Evolutionary conservation across 495 filamentous ascomycete genomes (phyloP).

Genomic region (Hypoxylon lienhwacheense): DNA sequence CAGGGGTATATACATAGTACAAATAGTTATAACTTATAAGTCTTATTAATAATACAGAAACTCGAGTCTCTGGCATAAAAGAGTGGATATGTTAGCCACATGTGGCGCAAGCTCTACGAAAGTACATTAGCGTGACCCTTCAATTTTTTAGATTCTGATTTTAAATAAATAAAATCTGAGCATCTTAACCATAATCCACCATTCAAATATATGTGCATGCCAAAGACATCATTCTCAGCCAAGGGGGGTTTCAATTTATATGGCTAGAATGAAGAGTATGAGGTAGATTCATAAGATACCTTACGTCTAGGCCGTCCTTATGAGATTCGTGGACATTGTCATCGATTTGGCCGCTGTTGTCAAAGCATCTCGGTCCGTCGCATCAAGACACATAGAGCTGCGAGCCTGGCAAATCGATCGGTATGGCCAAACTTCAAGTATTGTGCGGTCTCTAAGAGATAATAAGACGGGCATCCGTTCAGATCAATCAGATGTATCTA

Average conservation of each 20-base stretch:
- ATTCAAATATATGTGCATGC: too few species aligned
- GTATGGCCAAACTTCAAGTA: slow-evolving; percentile 74
- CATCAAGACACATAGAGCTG: slow-evolving; percentile 76
- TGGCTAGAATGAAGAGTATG: slow-evolving; percentile 16
- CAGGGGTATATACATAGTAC: too few species aligned
- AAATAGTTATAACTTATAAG: too few species aligned
- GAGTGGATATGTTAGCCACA: too few species aligned
- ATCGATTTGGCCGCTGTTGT: slow-evolving; percentile 79
- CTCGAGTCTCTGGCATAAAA: too few species aligned
- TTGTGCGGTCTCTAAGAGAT: slow-evolving; percentile 66
- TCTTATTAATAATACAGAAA: too few species aligned
- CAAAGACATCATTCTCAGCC: slow-evolving; percentile 5
- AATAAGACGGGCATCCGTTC: slow-evolving; percentile 47
- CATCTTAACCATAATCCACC: too few species aligned
- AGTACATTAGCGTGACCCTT: too few species aligned
- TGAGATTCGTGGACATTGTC: slow-evolving; percentile 58
- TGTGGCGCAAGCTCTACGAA: too few species aligned
- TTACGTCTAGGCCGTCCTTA: slow-evolving; percentile 27
- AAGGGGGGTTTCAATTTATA: slow-evolving; percentile 1
- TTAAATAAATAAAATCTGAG: too few species aligned
- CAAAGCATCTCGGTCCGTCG: slow-evolving; percentile 75
- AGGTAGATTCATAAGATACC: slow-evolving; percentile 22
- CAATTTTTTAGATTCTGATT: too few species aligned
- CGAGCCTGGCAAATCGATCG: slow-evolving; percentile 76
- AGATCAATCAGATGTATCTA: background rate